Evolutionary conservation across 2,329 filamentous ascomycete genomes (phyloP), one percentile per base, ranked within the genome.

Genomic region (Cordyceps tenuipes): DNA sequence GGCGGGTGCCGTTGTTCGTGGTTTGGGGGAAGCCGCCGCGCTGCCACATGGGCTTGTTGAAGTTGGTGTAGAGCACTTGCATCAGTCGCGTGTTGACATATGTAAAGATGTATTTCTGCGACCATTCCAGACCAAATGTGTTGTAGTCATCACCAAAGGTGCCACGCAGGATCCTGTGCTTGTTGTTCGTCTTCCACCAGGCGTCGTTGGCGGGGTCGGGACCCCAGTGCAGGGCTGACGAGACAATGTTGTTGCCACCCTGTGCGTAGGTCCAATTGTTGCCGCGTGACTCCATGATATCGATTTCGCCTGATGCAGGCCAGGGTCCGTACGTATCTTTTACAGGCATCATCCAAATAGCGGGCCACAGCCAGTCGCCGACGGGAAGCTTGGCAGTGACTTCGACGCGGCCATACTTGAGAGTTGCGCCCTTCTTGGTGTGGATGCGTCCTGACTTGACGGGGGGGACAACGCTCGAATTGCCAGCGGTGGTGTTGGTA

Each of bases 291-390:
- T 94, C 89, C 68, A 85, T 77, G 59, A 95, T 89, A 70, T 95
- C 90, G 56, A 95, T 94, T 73, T 94, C 90, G 50, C 90, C 90
- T 9, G 88, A 91, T 8, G 77, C 74, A 1, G 90, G 90, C 90
- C 90, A 95, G 1, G 79, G 67, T 1, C 90, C 90, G 70, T 94
- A 95, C 0, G 77, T 85, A 58, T 85, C 79, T 48, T 86, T 78
- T 51, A 83, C 84, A 1, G 90, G 90, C 77, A 94, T 78, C 88
- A 95, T 89, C 88, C 89, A 92, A 68, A 95, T 93, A n/a, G 89
- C 89, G 2, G 90, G 90, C 90, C 90, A 94, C 12, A 95, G 80
- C 90, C 90, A 94, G 75, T 94, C 90, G 58, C 90, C 90, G 52
- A 77, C 72, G 5, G 90, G 89, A 31, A 94, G 75, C 73, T 87